Percentiles rank a stretch among this genome's conserved stretches.
These are phyloP conservation scores for Clitoria ternatea DNA, from an alignment of 306 rosid genomes.

Conservation along the genomic window DNA sequence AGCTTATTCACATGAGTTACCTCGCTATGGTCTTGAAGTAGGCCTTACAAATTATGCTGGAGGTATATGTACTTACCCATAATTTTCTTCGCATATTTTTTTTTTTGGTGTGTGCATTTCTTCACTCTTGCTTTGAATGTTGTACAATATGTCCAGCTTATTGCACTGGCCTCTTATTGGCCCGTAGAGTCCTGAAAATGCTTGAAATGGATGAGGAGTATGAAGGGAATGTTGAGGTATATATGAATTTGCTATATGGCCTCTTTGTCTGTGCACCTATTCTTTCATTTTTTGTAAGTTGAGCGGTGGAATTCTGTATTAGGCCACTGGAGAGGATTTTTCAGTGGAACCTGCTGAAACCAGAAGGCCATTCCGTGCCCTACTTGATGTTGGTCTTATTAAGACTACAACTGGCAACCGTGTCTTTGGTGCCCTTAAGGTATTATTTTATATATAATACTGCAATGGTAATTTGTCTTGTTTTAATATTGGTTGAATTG, in stretches of 20 bases:
- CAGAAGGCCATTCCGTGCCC: constrained; percentile 97
- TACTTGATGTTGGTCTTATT: constrained; percentile 86
- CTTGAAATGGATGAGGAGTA: constrained; percentile 85
- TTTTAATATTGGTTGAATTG: background rate
- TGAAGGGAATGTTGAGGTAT: constrained; percentile 91
- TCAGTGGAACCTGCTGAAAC: constrained; percentile 86
- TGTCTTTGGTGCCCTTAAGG: constrained; percentile 86
- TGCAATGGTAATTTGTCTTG: background rate
- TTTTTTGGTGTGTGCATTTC: background rate
- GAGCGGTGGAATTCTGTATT: background rate
- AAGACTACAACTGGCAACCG: constrained; percentile 88
- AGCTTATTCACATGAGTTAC: constrained; percentile 77
- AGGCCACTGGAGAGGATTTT: constrained; percentile 90
- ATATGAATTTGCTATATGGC: background rate
- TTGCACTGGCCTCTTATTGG: constrained; percentile 88
- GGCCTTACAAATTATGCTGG: constrained; percentile 96
- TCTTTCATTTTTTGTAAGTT: background rate
- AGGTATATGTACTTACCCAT: constrained; percentile 39
- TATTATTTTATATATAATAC: background rate
- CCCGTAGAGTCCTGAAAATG: constrained; percentile 66
- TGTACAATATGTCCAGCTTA: constrained; percentile 49
- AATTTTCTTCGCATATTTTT: background rate
- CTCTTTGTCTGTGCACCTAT: background rate
- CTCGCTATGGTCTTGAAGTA: constrained; percentile 68
- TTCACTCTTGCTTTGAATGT: background rate